Evolutionary conservation across 2,329 filamentous ascomycete species (phyloP).

Genomic region (Curvularia lunata): DNA sequence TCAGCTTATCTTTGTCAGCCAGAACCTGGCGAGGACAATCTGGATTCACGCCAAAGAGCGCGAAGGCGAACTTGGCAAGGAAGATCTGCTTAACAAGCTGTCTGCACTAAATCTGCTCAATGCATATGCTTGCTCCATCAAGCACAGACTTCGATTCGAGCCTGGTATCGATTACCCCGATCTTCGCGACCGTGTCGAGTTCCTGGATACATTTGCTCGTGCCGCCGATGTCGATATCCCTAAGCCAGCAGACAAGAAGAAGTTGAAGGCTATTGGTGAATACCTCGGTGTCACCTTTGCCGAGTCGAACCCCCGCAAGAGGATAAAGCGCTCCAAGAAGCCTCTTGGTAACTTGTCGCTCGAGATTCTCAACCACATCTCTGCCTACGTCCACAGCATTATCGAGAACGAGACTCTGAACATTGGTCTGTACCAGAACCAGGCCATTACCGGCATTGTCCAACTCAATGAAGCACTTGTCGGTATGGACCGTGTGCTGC

Average conservation of each 20-base stretch:
- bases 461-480: constrained; percentile 74
- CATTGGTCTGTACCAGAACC: constrained; percentile 65
- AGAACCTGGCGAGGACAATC: constrained; percentile 71
- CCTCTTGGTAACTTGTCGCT: constrained; percentile 84
- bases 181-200: constrained; percentile 70
- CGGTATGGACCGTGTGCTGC: constrained; percentile 77
- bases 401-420: constrained; percentile 63
- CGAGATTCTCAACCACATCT: constrained; percentile 77
- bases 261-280: constrained; percentile 69
- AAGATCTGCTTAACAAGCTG: constrained; percentile 73
- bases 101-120: constrained; percentile 77
- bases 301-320: constrained; percentile 77
- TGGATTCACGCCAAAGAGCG: constrained; percentile 79
- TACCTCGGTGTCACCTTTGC: constrained; percentile 80
- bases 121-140: constrained; percentile 77
- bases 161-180: constrained; percentile 80
- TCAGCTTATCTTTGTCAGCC: constrained; percentile 60
- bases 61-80: constrained; percentile 63
- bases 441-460: constrained; percentile 64
- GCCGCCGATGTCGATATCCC: constrained; percentile 57
- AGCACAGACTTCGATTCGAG: constrained; percentile 84
- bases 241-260: constrained; percentile 34
- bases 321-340: constrained; percentile 73
- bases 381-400: constrained; percentile 68
- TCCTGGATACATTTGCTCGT: constrained; percentile 77